Percentiles rank a stretch among this genome's conserved stretches.
Evolutionary conservation across 225 moss, liverwort and hornwort genomes (phyloP).

Genomic region (Asterella californica): DNA sequence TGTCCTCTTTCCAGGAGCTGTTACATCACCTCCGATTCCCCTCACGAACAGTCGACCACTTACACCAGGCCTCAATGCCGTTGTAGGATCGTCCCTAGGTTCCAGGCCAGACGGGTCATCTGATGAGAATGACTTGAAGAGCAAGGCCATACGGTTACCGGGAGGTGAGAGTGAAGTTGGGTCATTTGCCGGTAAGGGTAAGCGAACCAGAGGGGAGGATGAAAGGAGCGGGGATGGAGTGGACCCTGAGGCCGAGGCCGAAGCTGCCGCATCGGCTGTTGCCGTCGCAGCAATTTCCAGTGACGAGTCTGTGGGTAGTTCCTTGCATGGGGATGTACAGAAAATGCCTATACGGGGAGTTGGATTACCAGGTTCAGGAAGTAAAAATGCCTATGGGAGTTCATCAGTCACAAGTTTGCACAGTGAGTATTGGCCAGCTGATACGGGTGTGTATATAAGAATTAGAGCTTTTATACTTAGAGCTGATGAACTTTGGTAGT

Average conservation of each 20-base stretch:
- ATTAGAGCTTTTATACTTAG: conserved; percentile 29
- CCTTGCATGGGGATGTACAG: conserved; percentile 62
- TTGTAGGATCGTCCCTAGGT: conserved; percentile 71
- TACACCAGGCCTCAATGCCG: conserved; percentile 69
- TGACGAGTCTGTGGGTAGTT: conserved; percentile 89
- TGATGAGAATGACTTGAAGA: conserved; percentile 68
- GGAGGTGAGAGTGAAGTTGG: conserved; percentile 66
- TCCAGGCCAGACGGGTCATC: conserved; percentile 61
- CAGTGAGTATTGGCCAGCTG: conserved; percentile 56
- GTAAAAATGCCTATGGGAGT: conserved; percentile 57
- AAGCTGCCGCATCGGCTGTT: conserved; percentile 96
- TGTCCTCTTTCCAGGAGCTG: conserved; percentile 62
- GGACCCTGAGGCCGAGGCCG: conserved; percentile 94
- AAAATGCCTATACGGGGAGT: conserved; percentile 34
- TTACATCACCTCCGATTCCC: conserved; percentile 79
- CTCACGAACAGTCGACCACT: conserved; percentile 71
- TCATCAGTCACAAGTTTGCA: conserved; percentile 59
- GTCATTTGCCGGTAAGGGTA: conserved; percentile 69
- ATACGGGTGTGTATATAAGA: conserved; percentile 40
- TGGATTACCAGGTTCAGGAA: conserved; percentile 37
- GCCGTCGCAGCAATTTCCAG: conserved; percentile 98
- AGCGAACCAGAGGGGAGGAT: conserved; percentile 62
- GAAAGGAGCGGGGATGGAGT: conserved; percentile 55
- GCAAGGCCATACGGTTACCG: conserved; percentile 56
- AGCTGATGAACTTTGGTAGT: neutral